Conservation (phyloP, 1,139 yeast species). For the Zhuliangozyma blackwelliae region DNA sequence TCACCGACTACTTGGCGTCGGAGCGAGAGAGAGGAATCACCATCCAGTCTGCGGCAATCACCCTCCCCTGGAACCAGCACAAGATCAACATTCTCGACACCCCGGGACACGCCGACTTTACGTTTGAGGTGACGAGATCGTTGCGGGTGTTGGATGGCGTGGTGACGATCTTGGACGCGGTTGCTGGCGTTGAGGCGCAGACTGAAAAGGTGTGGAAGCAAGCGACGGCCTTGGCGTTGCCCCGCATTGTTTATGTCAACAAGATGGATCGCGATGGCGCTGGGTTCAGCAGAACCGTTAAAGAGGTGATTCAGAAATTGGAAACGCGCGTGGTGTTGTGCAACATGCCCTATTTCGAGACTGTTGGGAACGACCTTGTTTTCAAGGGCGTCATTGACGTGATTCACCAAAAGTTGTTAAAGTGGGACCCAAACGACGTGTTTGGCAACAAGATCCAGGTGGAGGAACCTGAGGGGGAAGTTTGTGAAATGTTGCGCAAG, state of each 20-base stretch:
- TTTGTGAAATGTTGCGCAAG: constrained; percentile 45
- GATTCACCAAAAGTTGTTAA: constrained; percentile 57
- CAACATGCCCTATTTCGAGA: constrained; percentile 70
- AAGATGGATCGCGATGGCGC: constrained; percentile 98
- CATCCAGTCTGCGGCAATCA: constrained; percentile 92
- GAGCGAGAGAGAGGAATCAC: constrained; percentile 94
- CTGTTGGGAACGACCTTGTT: constrained; percentile 35
- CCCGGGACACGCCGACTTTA: constrained; percentile 98
- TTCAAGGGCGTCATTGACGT: constrained; percentile 86
- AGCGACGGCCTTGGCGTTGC: constrained; percentile 63
- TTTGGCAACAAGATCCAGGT: constrained; percentile 59
- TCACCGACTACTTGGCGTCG: constrained; percentile 86
- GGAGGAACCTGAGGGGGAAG: constrained; percentile 34
- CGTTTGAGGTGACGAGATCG: constrained; percentile 89
- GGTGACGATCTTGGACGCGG: constrained; percentile 88
- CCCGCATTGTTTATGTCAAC: constrained; percentile 76
- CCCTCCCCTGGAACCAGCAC: constrained; percentile 78
- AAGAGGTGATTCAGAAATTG: constrained; percentile 75
- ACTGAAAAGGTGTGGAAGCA: constrained; percentile 97
- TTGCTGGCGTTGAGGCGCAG: constrained; percentile 98
- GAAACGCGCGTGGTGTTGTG: constrained; percentile 70
- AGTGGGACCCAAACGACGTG: constrained; percentile 51
- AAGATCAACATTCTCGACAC: constrained; percentile 88
- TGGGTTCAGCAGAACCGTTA: constrained; percentile 85
- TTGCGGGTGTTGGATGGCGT: constrained; percentile 91